Base-by-base conservation (phyloP, 441 rosid genomes). In the Gossypium davidsonii region DNA sequence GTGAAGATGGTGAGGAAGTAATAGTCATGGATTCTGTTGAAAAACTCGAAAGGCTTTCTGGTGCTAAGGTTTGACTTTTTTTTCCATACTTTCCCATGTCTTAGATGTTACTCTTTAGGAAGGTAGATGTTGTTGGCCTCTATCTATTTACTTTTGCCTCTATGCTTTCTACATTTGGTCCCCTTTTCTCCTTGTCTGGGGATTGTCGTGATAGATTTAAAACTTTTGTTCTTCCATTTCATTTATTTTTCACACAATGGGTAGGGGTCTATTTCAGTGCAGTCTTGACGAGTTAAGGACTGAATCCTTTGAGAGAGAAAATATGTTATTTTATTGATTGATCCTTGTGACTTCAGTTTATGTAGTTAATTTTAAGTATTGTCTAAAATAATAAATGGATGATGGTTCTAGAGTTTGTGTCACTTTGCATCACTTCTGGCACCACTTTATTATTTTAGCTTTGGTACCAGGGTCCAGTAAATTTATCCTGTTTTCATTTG, bases 41-140 rank as follows among this genome's bases (percentile, higher is more conserved):
- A 51, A 89, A 87, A 81, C 97, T 96, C 79, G 96, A 96, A 88
- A 85, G 82, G 77, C 96, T 89, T 83, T 91, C 98, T 70, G 99
- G 98, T 73, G 87, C 77, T 67, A 89, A 91, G 98, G 99, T 93
- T 63, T 77, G 69, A 6, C 72, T 72, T 71, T 26, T 66, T 66
- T 56, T 71, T 60, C 71, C 81, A 65, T 69, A 12, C 6, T 67
- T 72, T 63, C 71, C 52, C 7, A 26, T 69, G 58, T 37, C 14
- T 51, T 26, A 17, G 25, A n/a, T 26, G 44, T 28, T 67, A 51
- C 44, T 68, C 12, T 69, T 34, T 69, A 51, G n/a, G 72, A 52
- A 34, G 73, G 14, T 3, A 28, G 28, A 12, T 69, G 17, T 53
- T 23, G 18, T 39, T 53, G 46, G 56, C 64, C 31, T 28, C 15